phyloP scores from a whole-genome alignment of 2,329 filamentous ascomycete genomes.

The Pyricularia pennisetigena region DNA sequence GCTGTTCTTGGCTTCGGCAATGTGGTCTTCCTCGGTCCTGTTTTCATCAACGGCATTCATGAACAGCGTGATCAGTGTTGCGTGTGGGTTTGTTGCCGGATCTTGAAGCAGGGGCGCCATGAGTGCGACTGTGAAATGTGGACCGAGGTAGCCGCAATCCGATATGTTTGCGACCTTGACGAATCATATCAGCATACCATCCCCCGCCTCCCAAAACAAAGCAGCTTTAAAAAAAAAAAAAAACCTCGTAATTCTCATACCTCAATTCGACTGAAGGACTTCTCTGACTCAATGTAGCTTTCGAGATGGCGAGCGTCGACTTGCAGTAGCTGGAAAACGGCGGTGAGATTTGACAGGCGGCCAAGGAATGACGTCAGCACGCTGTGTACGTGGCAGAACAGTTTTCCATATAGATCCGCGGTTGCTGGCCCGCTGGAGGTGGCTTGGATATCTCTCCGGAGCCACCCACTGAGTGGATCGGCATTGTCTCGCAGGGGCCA shows the following conservation, averaged over 20 bases:
- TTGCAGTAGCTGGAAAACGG: neutral
- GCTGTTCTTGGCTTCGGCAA: neutral
- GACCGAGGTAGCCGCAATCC: neutral
- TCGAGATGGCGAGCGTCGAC: neutral
- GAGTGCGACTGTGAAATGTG: neutral
- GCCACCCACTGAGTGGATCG: neutral
- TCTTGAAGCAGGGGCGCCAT: neutral
- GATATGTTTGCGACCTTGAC: neutral
- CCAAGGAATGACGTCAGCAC: neutral
- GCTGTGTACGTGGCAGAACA: neutral
- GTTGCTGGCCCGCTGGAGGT: neutral
- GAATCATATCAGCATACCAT: neutral
- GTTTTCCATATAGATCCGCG: neutral
- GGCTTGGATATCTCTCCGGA: neutral
- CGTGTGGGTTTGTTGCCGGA: slow-evolving; percentile 21
- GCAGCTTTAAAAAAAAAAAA: too few species aligned
- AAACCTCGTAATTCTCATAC: neutral
- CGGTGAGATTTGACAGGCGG: neutral
- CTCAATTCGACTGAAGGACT: neutral
- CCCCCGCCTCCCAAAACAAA: neutral
- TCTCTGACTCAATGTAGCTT: neutral
- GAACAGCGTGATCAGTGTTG: slow-evolving; percentile 30
- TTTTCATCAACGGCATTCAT: slow-evolving; percentile 22
- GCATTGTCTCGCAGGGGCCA: neutral
- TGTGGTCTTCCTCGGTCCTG: slow-evolving; percentile 7